phyloP scores from a whole-genome alignment of 202 grass and related monocot genomes.

The Carex arenaria region DNA sequence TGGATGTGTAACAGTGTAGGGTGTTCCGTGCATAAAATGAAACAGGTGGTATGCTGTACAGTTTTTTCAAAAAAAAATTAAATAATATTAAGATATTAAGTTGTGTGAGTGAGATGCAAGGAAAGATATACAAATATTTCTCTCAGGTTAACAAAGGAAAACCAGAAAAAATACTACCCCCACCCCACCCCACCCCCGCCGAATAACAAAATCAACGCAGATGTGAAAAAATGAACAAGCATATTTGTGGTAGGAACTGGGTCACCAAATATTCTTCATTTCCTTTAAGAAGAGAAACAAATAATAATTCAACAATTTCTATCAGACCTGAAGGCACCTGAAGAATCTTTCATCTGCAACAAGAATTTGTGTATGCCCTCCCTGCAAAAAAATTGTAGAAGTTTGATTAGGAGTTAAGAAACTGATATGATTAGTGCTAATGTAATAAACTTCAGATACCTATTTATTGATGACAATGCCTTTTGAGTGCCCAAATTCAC shows the following conservation, averaged over 20 bases:
- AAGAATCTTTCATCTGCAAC: conserved; percentile 75
- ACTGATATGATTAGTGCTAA: conserved; percentile 8
- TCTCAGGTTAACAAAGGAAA: neutral
- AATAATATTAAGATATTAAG: neutral
- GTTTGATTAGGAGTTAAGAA: neutral
- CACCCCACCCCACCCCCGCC: too few species aligned
- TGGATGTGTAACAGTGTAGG: too few species aligned
- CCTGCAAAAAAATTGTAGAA: conserved; percentile 43
- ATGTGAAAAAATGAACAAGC: neutral
- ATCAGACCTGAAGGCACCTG: conserved; percentile 79
- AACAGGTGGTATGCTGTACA: too few species aligned
- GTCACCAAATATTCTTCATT: neutral
- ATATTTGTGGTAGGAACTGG: neutral
- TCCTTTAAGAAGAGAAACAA: neutral
- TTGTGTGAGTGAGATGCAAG: neutral
- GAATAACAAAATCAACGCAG: neutral
- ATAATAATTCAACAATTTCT: neutral
- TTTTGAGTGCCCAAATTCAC: conserved; percentile 71
- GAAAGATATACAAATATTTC: neutral
- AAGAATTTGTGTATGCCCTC: conserved; percentile 63
- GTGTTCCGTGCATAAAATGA: too few species aligned
- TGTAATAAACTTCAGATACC: conserved; percentile 29
- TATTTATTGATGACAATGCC: conserved; percentile 90
- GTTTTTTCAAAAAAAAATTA: too few species aligned
- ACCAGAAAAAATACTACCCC: neutral